Conservation (phyloP, 164 flowering plant genomes). For the Tinospora cordifolia region DNA sequence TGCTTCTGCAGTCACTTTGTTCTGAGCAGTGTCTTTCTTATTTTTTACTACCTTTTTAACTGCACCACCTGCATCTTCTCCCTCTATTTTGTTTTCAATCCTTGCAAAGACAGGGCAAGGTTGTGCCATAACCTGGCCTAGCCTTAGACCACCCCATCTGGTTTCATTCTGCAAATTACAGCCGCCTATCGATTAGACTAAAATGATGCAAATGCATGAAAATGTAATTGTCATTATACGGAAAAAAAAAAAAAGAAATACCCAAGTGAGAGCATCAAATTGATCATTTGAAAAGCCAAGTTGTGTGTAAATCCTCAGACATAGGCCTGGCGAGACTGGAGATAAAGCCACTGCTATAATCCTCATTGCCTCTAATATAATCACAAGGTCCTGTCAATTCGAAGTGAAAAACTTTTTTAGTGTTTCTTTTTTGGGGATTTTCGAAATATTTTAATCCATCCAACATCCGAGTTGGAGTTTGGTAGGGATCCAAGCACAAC, state of each 20-base stretch:
- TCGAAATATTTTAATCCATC: not conserved
- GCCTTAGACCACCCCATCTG: slow-evolving; percentile 88
- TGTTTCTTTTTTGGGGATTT: not conserved
- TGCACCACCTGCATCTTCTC: slow-evolving; percentile 27
- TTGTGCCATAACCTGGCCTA: slow-evolving; percentile 76
- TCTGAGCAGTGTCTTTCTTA: slow-evolving; percentile 25
- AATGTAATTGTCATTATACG: not conserved
- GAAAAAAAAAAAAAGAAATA: slow-evolving; percentile 20
- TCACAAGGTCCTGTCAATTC: slow-evolving; percentile 64
- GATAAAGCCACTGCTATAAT: slow-evolving; percentile 76
- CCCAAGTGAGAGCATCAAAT: slow-evolving; percentile 63
- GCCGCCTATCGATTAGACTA: slow-evolving; percentile 8
- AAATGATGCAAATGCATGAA: not conserved
- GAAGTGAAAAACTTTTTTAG: not conserved
- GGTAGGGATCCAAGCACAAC: not conserved
- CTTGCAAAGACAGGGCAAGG: slow-evolving; percentile 80
- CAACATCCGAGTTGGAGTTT: not conserved
- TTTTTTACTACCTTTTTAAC: slow-evolving; percentile 35
- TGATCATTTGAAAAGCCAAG: slow-evolving; percentile 78
- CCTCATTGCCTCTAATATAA: slow-evolving; percentile 81
- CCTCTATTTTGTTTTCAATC: slow-evolving; percentile 47
- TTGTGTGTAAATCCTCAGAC: slow-evolving; percentile 66
- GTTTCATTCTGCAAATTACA: slow-evolving; percentile 48
- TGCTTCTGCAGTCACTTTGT: slow-evolving; percentile 43
- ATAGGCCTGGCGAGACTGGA: slow-evolving; percentile 67